Evolutionary conservation across 148 eudicot species (phyloP), one percentile per base, ranked within the genome.

Genomic region (Rhododendron molle): DNA sequence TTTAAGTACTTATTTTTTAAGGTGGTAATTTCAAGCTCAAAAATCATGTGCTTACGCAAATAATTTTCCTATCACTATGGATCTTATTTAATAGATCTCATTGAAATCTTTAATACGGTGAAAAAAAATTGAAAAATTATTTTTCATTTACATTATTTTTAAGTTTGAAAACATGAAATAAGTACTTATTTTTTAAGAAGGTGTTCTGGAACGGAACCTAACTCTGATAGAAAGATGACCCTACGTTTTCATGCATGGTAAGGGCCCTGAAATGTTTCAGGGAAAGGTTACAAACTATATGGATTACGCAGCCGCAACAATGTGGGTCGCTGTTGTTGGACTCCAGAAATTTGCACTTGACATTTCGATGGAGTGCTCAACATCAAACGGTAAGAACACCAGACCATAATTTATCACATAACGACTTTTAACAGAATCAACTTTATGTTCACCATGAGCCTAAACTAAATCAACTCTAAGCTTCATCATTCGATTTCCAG

Each of bases 211-310:
- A n/a, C n/a, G n/a, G n/a, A n/a, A n/a, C n/a, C n/a, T n/a, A n/a
- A n/a, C 34, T 32, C 34, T 93, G 87, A 88, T 93, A 23, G 91
- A 94, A 26, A 32, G 34, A 32, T 32, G 34, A 32, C 34, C 34
- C 34, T 32, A 32, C 34, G 34, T 32, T 95, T 94, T 34, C 93
- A 93, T 11, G 34, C 16, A 73, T 8, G 89, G 85, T 9, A 87
- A 91, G 85, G 97, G 96, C 0, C 91, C 93, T 5, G 91, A 93
- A 67, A 91, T 80, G 30, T 95, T 92, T 84, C 71, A 85, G 1
- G 97, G 97, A n/a, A 80, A 89, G 81, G 98, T 92, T 32, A 91
- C 93, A 36, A 95, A 91, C 87, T 92, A 90, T 88, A 85, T 93
- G 92, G 92, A 88, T 67, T 3, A 86, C 60, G 67, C 85, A 9